phyloP scores from a whole-genome alignment of 495 filamentous ascomycete genomes.

The Tricharina praecox region DNA sequence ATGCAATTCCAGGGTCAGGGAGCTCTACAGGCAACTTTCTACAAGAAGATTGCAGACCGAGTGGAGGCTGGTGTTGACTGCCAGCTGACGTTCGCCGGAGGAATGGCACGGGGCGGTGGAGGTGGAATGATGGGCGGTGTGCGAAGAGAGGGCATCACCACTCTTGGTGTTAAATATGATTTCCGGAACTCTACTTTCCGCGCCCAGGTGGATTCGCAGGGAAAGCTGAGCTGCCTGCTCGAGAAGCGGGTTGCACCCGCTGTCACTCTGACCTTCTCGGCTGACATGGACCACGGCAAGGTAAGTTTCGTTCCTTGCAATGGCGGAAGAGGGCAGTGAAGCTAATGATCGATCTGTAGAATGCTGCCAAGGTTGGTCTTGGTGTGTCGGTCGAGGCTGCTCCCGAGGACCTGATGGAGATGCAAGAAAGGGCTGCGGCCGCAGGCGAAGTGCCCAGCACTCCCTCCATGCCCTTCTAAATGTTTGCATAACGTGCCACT shows the following conservation, averaged over 20 bases:
- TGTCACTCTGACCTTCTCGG: constrained; percentile 82
- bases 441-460: constrained; percentile 33
- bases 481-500: constrained; percentile 16
- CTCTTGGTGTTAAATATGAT: constrained; percentile 93
- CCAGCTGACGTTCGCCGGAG: constrained; percentile 68
- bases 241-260: constrained; percentile 89
- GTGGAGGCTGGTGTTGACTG: constrained; percentile 92
- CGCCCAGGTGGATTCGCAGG: constrained; percentile 85
- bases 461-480: constrained; percentile 35
- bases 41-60: constrained; percentile 82
- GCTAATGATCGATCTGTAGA: constrained; percentile 35
- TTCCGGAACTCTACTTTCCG: constrained; percentile 89
- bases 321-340: too few species aligned
- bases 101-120: constrained; percentile 35
- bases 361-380: constrained; percentile 85
- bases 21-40: constrained; percentile 80
- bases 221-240: constrained; percentile 77
- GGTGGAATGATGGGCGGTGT: constrained; percentile 52
- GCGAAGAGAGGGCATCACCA: constrained; percentile 71
- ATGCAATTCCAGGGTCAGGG: constrained; percentile 72
- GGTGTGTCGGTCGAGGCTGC: constrained; percentile 86
- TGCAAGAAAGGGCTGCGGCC: constrained; percentile 52
- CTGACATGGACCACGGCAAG: constrained; percentile 92
- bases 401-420: constrained; percentile 77
- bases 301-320: too few species aligned